phyloP scores from a whole-genome alignment of 129 eudicot genomes.

The Artemisia tridentata region DNA sequence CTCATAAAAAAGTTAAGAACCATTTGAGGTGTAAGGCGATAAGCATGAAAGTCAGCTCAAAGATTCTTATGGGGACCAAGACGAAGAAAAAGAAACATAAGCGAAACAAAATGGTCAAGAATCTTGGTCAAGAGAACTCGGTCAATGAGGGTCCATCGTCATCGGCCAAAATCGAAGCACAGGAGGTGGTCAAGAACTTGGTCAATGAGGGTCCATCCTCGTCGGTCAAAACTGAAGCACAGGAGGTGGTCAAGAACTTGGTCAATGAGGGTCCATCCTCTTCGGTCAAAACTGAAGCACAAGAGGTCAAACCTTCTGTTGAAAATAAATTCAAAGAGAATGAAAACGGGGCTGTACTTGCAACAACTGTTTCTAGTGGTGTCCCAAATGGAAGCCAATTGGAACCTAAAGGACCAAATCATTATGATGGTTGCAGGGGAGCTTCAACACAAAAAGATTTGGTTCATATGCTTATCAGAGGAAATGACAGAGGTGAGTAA shows the following conservation, averaged over 20 bases:
- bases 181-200: constrained; percentile 25
- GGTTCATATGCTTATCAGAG: constrained; percentile 64
- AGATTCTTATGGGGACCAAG: constrained; percentile 48
- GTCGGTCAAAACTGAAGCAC: constrained; percentile 32
- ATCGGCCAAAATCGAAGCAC: constrained; percentile 32
- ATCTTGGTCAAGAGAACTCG: constrained; percentile 23
- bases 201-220: constrained; percentile 46
- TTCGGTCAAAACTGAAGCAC: background rate
- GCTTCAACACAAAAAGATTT: constrained; percentile 31
- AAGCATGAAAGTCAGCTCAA: constrained; percentile 54
- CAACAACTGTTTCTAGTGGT: constrained; percentile 25
- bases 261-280: constrained; percentile 1
- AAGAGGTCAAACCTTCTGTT: background rate
- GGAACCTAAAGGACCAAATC: constrained; percentile 16
- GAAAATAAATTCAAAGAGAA: constrained; percentile 24
- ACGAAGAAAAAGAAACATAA: constrained; percentile 58
- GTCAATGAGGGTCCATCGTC: constrained; percentile 46
- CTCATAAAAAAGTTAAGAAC: constrained; percentile 29
- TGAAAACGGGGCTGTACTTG: constrained; percentile 36
- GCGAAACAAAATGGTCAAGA: constrained; percentile 24
- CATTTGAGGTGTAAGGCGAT: constrained; percentile 33
- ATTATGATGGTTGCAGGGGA: constrained; percentile 7
- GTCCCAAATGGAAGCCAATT: constrained; percentile 20
- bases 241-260: constrained; percentile 23
- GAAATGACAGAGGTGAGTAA: constrained; percentile 63